Evolutionary conservation across 1,284 basidiomycete genomes (phyloP).

Genomic region (Anthracocystis setariae): DNA sequence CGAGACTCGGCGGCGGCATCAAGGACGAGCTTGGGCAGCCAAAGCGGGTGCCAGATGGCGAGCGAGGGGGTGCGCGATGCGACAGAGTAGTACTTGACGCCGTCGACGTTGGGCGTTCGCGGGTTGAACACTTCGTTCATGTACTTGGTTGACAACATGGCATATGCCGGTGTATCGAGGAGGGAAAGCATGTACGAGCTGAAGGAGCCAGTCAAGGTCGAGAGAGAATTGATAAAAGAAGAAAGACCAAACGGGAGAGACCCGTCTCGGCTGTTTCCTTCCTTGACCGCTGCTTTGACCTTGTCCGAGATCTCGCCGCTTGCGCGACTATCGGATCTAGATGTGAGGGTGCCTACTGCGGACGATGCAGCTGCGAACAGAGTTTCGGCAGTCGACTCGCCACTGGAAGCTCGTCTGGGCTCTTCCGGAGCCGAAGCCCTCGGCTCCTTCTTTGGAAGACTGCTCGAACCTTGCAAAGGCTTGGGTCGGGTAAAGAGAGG

Average conservation of each 20-base stretch:
- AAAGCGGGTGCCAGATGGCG: conserved; percentile 90
- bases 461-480: conserved; percentile 33
- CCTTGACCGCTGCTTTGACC: conserved; percentile 37
- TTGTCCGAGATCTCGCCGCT: conserved; percentile 17
- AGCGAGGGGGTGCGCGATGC: conserved; percentile 80
- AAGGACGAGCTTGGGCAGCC: conserved; percentile 92
- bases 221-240: conserved; percentile 47
- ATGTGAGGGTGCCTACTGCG: conserved; percentile 12
- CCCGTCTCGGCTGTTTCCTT: conserved; percentile 26
- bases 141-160: conserved; percentile 88
- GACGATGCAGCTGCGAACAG: conserved; percentile 28
- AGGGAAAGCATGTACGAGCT: conserved; percentile 88
- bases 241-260: conserved; percentile 42
- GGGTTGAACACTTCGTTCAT: conserved; percentile 91
- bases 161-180: conserved; percentile 95
- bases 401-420: conserved; percentile 3
- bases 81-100: conserved; percentile 91
- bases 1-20: conserved; percentile 73
- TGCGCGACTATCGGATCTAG: neutral
- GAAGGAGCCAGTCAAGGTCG: conserved; percentile 78
- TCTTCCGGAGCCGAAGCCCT: conserved; percentile 12
- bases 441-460: conserved; percentile 16
- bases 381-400: conserved; percentile 15
- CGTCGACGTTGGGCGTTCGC: conserved; percentile 79
- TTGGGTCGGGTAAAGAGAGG: conserved; percentile 60